Base-by-base conservation (phyloP, 768 basidiomycete genomes). In the Agrocybe chaxingu region DNA sequence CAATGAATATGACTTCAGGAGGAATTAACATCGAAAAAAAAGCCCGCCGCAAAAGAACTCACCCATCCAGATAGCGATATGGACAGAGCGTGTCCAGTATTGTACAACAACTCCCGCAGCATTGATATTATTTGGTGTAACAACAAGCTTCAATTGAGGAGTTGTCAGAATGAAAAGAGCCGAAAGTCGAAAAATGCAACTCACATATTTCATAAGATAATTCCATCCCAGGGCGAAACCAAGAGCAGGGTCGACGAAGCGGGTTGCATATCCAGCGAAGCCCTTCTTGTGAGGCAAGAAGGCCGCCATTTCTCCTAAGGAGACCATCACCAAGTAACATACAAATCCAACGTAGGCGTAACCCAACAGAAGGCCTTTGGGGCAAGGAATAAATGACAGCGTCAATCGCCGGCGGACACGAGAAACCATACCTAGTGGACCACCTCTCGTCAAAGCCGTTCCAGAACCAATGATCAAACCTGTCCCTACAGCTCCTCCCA, bases 191-290 rank as follows among this genome's bases (percentile, higher is more conserved):
- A 31, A 29, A 45, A 42, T 3, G 19, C 6, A 10, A 61, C 75
- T 55, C 42, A 76, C 76, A 56, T 77, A 78, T 75, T 81, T 81
- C 52, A 77, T 61, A 38, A 84, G 66, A 59, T 85, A 83, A 61
- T 84, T 84, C 71, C 75, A 84, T 42, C 83, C 84, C 12, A 85
- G 64, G 11, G 80, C 83, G 62, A 87, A 86, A 35, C 81, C 84
- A 40, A 85, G 73, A 16, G 84, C 82, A 45, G 84, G 84, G 62
- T 86, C 84, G 16, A 80, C 78, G 57, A 83, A 84, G 42, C 84
- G 78, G 1, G 81, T 78, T 0, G 82, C 81, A 58, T 84, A 83
- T 2, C 81, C 82, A 46, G 76, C 66, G 50, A 77, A 78, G 2
- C 80, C 82, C 54, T 80, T 80, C 64, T 84, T 84, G 65, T 82